Evolutionary conservation across 148 eudicot species (phyloP).

Genomic region (Rhododendron griersonianum): DNA sequence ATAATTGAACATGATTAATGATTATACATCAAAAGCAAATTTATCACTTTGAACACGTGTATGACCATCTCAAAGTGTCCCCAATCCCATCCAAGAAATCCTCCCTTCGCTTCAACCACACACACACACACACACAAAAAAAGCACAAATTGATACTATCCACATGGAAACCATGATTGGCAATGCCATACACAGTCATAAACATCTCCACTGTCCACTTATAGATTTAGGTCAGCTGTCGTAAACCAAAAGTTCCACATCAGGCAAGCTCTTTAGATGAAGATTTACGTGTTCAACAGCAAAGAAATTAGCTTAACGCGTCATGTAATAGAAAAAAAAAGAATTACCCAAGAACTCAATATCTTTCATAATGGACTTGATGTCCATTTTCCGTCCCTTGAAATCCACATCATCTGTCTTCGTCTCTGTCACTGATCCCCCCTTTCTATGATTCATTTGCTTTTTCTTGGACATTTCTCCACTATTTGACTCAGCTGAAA

Average conservation of each 20-base stretch:
- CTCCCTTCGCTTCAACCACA: not conserved
- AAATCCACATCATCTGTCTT: too few species aligned
- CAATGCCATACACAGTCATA: not conserved
- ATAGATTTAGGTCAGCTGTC: not conserved
- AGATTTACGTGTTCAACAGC: not conserved
- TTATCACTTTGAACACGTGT: not conserved
- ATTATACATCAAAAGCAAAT: not conserved
- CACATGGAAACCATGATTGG: not conserved
- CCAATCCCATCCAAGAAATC: not conserved
- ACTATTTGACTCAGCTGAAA: too few species aligned
- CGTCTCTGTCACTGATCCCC: too few species aligned
- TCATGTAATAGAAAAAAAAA: not conserved
- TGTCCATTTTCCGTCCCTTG: too few species aligned
- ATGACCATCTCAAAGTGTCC: not conserved
- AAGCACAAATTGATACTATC: not conserved
- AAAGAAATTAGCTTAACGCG: not conserved
- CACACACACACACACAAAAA: not conserved
- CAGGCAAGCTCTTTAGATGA: not conserved
- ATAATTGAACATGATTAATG: not conserved
- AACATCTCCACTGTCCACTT: not conserved
- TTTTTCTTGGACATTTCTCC: too few species aligned
- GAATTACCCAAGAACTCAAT: constrained; percentile 5
- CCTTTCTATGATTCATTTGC: too few species aligned
- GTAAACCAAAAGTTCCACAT: not conserved
- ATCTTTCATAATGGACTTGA: too few species aligned